Conservation (phyloP, 257 asterid species). For the Echites panduratus region DNA sequence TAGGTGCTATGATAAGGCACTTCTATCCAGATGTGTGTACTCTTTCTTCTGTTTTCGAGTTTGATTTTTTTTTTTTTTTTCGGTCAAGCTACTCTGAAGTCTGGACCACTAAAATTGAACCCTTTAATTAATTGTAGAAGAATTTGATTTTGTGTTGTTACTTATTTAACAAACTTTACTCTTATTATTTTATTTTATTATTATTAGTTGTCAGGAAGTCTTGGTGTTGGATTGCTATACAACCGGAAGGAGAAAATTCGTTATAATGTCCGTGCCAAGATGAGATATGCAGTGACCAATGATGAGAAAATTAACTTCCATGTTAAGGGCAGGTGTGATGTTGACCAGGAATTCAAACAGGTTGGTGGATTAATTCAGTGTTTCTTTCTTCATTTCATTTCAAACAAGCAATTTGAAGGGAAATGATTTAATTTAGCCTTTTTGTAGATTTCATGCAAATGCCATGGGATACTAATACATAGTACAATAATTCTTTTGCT, state of each 20-base stretch:
- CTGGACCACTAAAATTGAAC: not conserved
- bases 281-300: conserved; percentile 53
- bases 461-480: not conserved
- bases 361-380: conserved; percentile 21
- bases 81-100: not conserved
- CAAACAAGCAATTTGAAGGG: not conserved
- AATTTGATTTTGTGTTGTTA: not conserved
- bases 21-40: conserved; percentile 54
- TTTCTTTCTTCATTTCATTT: not conserved
- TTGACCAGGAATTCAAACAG: conserved; percentile 56
- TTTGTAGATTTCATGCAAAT: not conserved
- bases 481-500: not conserved
- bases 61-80: not conserved
- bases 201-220: conserved; percentile 46
- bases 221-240: conserved; percentile 62
- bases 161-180: conserved; percentile 12
- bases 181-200: no score
- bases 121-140: not conserved
- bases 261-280: conserved; percentile 56
- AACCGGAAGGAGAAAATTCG: conserved; percentile 46
- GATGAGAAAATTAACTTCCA: conserved; percentile 48
- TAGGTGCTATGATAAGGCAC: conserved; percentile 60
- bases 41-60: not conserved
- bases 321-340: conserved; percentile 56
- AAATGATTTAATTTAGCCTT: not conserved